Evolutionary conservation across 352 stramenopile genomes (phyloP).

Genomic region (Blastocystis sp.): DNA sequence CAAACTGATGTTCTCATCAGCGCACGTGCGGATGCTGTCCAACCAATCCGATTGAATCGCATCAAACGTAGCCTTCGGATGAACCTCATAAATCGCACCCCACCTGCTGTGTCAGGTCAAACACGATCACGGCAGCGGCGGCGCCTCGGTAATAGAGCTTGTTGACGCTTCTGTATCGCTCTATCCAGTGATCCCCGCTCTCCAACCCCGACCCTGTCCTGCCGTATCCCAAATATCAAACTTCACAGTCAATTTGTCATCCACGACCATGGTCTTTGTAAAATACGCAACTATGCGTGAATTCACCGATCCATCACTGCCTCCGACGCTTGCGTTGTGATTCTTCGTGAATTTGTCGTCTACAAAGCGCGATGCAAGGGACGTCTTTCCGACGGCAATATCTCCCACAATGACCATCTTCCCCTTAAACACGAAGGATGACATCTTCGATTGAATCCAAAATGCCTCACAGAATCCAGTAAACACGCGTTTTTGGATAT

Average conservation of each 20-base stretch:
- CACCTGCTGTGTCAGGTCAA: constrained; percentile 63
- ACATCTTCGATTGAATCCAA: constrained; percentile 44
- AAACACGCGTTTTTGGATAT: too few relatives aligned
- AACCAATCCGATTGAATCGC: constrained; percentile 64
- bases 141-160: constrained; percentile 68
- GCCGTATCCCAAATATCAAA: constrained; percentile 70
- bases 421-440: constrained; percentile 64
- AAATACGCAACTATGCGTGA: constrained; percentile 65
- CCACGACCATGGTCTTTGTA: constrained; percentile 64
- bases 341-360: constrained; percentile 69
- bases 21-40: constrained; percentile 51
- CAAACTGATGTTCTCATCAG: constrained; percentile 62
- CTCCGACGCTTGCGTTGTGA: constrained; percentile 68
- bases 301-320: background rate
- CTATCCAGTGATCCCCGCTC: background rate
- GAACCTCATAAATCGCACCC: background rate
- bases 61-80: constrained; percentile 57
- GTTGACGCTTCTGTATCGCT: constrained; percentile 65
- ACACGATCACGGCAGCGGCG: constrained; percentile 60
- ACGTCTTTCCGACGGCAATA: constrained; percentile 66
- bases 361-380: constrained; percentile 60
- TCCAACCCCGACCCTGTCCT: constrained; percentile 20
- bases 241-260: constrained; percentile 66
- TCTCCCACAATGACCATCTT: constrained; percentile 69
- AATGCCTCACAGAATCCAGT: too few relatives aligned